Conservation (phyloP, 2,329 filamentous ascomycete genomes). For the Neonectria faginata region DNA sequence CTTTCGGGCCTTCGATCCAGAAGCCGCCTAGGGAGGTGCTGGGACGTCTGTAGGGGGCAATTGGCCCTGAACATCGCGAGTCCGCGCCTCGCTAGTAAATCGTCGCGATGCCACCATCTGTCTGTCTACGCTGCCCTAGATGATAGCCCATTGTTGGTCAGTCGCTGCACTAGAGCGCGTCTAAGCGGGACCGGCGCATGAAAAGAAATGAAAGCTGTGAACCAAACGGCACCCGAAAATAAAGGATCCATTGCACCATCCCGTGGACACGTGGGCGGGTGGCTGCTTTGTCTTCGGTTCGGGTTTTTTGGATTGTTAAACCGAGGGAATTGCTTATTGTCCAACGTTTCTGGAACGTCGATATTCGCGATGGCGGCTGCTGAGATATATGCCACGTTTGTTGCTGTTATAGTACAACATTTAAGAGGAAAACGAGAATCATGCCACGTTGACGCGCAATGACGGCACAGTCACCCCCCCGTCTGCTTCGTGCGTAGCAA, state of each 20-base stretch:
- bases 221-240: neutral
- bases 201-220: neutral
- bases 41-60: neutral
- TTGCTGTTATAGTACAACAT: neutral
- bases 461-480: constrained; percentile 29
- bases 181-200: neutral
- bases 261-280: neutral
- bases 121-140: neutral
- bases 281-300: neutral
- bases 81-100: neutral
- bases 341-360: neutral
- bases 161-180: neutral
- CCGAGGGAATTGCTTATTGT: neutral
- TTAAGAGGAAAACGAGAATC: constrained; percentile 22
- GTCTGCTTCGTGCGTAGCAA: constrained; percentile 28
- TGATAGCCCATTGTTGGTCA: neutral
- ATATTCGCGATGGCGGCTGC: no score
- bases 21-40: neutral
- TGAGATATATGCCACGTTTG: no score
- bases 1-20: constrained; percentile 1
- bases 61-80: neutral
- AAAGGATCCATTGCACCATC: neutral
- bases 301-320: neutral
- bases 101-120: neutral
- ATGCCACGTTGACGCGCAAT: constrained; percentile 31